A percentile compares a stretch with the other conserved stretches of the same genome.
phyloP scores from a whole-genome alignment of 768 basidiomycete genomes.

The Suillus occidentalis region DNA sequence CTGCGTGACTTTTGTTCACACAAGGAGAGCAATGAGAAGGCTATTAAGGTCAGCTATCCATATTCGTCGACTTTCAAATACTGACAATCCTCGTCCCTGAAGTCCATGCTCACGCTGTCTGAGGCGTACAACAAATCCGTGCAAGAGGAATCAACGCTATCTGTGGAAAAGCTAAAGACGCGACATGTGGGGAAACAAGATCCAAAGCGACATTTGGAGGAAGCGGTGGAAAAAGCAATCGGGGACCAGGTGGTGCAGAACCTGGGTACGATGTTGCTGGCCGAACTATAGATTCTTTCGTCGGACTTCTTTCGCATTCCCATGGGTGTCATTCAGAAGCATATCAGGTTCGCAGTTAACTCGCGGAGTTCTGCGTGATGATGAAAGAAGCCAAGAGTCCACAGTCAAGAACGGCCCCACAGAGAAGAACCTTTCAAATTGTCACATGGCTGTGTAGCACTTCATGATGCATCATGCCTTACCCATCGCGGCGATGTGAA shows the following conservation, averaged over 20 bases:
- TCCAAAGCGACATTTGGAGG: conserved; percentile 96
- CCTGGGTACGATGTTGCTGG: conserved; percentile 90
- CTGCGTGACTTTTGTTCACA: conserved; percentile 87
- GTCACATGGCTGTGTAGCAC: conserved; percentile 2
- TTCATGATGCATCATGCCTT: not conserved
- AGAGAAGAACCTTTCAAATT: not conserved
- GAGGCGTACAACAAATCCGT: conserved; percentile 97
- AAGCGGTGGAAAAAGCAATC: conserved; percentile 97
- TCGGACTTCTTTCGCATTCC: conserved; percentile 14
- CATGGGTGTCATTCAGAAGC: conserved; percentile 7
- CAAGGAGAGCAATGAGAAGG: conserved; percentile 86
- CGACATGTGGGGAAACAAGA: conserved; percentile 97
- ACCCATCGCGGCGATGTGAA: not conserved
- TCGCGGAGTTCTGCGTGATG: conserved; percentile 1
- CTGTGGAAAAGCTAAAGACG: conserved; percentile 91
- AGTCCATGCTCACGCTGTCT: conserved; percentile 93
- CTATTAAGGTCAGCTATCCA: conserved; percentile 76
- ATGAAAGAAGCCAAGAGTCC: not conserved
- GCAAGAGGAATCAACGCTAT: conserved; percentile 96
- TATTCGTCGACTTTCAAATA: conserved; percentile 18
- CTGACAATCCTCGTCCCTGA: conserved; percentile 21
- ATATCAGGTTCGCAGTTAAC: not conserved
- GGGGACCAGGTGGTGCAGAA: conserved; percentile 96
- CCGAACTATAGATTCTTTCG: conserved; percentile 64
- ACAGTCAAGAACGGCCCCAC: not conserved